Evolutionary conservation across 768 basidiomycete genomes (phyloP).

Genomic region (Mycena amicta): DNA sequence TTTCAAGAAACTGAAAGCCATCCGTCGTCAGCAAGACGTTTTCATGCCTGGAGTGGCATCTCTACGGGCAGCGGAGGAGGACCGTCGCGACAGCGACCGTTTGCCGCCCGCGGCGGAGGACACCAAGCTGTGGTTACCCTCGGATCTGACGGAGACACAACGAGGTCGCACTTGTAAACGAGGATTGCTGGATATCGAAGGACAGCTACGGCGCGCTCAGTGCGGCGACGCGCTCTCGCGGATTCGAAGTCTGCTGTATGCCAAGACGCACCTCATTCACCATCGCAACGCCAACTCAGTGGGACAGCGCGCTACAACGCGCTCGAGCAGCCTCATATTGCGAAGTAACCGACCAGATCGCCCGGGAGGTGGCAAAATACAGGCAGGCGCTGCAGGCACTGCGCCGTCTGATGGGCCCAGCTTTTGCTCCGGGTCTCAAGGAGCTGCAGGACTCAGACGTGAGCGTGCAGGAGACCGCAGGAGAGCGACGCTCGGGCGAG

Average conservation of each 20-base stretch:
- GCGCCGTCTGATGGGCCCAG: not conserved
- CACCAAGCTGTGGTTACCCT: conserved; percentile 11
- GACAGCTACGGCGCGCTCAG: conserved; percentile 1
- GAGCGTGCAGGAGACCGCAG: not conserved
- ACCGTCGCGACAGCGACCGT: not conserved
- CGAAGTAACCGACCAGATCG: too few species aligned
- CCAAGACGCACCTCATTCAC: too few species aligned
- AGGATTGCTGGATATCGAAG: conserved; percentile 4
- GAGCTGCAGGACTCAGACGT: conserved; percentile 3
- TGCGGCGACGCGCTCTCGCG: not conserved
- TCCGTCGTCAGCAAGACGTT: too few species aligned
- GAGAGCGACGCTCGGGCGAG: conserved; percentile 4
- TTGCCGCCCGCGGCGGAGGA: conserved; percentile 8
- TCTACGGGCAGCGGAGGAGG: too few species aligned
- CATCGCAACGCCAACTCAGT: conserved; percentile 3
- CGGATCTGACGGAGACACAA: not conserved
- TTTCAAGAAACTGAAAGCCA: too few species aligned
- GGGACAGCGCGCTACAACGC: too few species aligned
- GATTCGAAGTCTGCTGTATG: not conserved
- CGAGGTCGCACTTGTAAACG: not conserved
- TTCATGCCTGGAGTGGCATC: too few species aligned
- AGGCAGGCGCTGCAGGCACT: not conserved
- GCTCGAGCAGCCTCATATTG: too few species aligned
- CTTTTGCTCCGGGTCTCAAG: not conserved
- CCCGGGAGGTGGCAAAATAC: not conserved